phyloP scores from a whole-genome alignment of 306 rosid genomes.

The Prunus armeniaca region DNA sequence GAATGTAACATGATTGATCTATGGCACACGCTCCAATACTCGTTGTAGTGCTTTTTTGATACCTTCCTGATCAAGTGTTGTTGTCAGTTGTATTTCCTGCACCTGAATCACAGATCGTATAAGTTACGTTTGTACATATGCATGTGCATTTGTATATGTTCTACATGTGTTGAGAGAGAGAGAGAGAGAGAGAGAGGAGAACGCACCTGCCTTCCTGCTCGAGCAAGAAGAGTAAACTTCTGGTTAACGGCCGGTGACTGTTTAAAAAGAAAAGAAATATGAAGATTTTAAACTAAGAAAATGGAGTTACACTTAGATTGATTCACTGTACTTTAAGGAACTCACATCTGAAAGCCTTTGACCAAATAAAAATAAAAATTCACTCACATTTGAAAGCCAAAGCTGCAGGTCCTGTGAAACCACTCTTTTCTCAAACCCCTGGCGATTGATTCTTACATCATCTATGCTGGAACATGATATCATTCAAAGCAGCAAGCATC shows the following conservation, averaged over 20 bases:
- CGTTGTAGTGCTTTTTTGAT: slow-evolving; percentile 83
- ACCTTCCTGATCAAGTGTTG: slow-evolving; percentile 91
- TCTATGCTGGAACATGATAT: slow-evolving; percentile 49
- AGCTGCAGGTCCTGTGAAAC: slow-evolving; percentile 88
- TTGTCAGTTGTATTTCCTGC: slow-evolving; percentile 76
- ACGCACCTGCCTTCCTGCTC: slow-evolving; percentile 91
- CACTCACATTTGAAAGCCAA: slow-evolving; percentile 91
- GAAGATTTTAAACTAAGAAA: background rate
- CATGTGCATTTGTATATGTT: background rate
- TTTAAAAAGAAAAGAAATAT: slow-evolving; percentile 6
- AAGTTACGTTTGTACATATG: background rate
- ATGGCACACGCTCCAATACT: slow-evolving; percentile 89
- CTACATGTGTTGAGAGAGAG: background rate
- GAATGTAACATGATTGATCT: background rate
- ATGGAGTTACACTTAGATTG: background rate
- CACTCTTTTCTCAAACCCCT: slow-evolving; percentile 94
- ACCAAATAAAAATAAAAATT: background rate
- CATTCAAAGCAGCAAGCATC: slow-evolving; percentile 9
- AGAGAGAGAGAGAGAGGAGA: background rate
- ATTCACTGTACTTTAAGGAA: slow-evolving; percentile 8
- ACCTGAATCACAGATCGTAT: slow-evolving; percentile 48
- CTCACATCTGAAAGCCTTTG: slow-evolving; percentile 83
- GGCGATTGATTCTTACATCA: slow-evolving; percentile 67
- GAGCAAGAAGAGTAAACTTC: slow-evolving; percentile 85
- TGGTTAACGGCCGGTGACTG: slow-evolving; percentile 74